These are phyloP conservation scores for Trichophyton simii DNA, from an alignment of 2,329 filamentous ascomycete genomes.

Conservation along the genomic window DNA sequence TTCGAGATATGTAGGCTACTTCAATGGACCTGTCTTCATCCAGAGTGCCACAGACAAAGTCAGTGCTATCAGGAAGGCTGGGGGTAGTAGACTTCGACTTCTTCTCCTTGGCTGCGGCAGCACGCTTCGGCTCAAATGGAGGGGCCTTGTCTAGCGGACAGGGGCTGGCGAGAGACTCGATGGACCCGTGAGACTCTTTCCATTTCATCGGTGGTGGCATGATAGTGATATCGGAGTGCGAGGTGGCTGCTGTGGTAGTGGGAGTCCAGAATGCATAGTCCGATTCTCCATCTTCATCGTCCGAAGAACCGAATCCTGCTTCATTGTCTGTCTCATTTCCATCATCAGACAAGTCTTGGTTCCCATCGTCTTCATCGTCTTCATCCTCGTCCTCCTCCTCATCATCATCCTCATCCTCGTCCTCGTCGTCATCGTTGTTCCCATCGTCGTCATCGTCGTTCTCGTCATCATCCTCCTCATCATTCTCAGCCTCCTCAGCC, in stretches of 20 bases:
- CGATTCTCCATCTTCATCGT: conserved; percentile 54
- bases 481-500: conserved; percentile 51
- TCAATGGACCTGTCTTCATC: conserved; percentile 94
- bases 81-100: conserved; percentile 58
- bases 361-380: conserved; percentile 27
- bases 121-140: conserved; percentile 19
- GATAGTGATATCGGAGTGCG: conserved; percentile 37
- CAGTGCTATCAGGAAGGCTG: conserved; percentile 88
- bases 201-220: conserved; percentile 31
- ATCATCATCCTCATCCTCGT: conserved; percentile 46
- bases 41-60: conserved; percentile 96
- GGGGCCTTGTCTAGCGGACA: conserved; percentile 20
- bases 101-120: conserved; percentile 31
- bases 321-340: conserved; percentile 75
- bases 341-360: conserved; percentile 30
- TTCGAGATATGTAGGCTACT: conserved; percentile 75
- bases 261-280: conserved; percentile 54
- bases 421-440: conserved; percentile 50
- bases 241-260: conserved; percentile 34
- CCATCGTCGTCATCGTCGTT: conserved; percentile 23
- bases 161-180: conserved; percentile 33
- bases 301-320: conserved; percentile 56
- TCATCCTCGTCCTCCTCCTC: conserved; percentile 50
- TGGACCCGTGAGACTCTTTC: conserved; percentile 41
- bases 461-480: conserved; percentile 35